Percentiles rank a stretch among this genome's conserved stretches.
phyloP scores from a whole-genome alignment of 148 eudicot genomes.

The Dysphania ambrosioides region DNA sequence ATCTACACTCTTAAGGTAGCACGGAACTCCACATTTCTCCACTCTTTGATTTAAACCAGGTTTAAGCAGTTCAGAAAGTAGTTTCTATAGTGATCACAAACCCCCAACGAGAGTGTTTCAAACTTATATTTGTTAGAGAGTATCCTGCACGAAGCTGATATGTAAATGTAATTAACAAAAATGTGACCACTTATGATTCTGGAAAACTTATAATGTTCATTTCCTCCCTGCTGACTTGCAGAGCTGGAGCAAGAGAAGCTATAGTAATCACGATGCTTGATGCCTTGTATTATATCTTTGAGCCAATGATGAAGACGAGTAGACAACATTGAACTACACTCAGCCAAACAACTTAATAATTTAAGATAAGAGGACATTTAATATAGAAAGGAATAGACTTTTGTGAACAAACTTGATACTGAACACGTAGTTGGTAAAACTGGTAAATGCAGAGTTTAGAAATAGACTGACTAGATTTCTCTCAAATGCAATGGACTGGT shows the following conservation, averaged over 20 bases:
- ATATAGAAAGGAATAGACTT: neutral
- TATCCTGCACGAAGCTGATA: neutral
- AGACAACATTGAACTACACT: neutral
- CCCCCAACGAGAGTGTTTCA: neutral
- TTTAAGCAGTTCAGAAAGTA: neutral
- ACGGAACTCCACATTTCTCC: neutral
- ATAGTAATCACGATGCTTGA: neutral
- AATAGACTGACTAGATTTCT: too few species aligned
- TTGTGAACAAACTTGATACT: neutral
- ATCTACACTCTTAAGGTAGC: neutral
- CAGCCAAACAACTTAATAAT: neutral
- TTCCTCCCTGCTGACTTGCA: neutral
- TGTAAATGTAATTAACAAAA: conserved; percentile 23
- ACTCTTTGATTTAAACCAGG: neutral
- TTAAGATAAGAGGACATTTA: neutral
- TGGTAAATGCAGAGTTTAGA: neutral
- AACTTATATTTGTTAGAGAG: neutral
- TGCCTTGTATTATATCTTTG: neutral
- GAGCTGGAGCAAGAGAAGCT: conserved; percentile 1
- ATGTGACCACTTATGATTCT: conserved; percentile 1
- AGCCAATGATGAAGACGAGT: neutral
- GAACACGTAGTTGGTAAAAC: neutral
- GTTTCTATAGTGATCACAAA: neutral
- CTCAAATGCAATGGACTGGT: too few species aligned
- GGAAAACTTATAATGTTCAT: neutral